Conservation (phyloP, 2,329 filamentous ascomycete species). For the Cladosporium velox region DNA sequence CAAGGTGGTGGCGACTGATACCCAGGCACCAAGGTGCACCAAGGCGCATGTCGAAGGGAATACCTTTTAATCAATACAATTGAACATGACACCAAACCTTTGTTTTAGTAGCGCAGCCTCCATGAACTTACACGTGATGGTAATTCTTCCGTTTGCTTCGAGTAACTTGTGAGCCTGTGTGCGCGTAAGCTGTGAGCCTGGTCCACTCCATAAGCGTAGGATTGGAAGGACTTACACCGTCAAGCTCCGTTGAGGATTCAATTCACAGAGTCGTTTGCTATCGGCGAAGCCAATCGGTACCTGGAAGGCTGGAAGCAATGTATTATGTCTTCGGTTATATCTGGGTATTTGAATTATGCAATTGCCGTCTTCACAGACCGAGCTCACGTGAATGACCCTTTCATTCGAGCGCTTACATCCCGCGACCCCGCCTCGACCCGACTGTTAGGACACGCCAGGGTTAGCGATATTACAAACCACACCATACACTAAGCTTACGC, state of each 20-base stretch:
- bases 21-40: background rate
- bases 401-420: background rate
- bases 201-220: background rate
- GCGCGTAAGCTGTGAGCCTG: background rate
- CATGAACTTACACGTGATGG: background rate
- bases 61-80: background rate
- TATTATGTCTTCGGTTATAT: background rate
- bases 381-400: background rate
- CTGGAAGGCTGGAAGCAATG: background rate
- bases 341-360: background rate
- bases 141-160: background rate
- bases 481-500: background rate
- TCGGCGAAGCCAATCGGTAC: background rate
- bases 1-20: background rate
- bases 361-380: conserved; percentile 5
- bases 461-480: conserved; percentile 11
- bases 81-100: background rate
- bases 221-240: background rate
- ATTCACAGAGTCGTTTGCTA: background rate
- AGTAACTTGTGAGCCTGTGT: background rate
- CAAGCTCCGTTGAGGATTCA: background rate
- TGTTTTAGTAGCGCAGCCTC: background rate
- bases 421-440: background rate
- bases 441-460: background rate
- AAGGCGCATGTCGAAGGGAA: conserved; percentile 2